Percentiles rank a stretch among this genome's conserved stretches.
These are phyloP conservation scores for Rhinocladiella similis DNA, from an alignment of 2,329 filamentous ascomycete species.

Conservation along the genomic window DNA sequence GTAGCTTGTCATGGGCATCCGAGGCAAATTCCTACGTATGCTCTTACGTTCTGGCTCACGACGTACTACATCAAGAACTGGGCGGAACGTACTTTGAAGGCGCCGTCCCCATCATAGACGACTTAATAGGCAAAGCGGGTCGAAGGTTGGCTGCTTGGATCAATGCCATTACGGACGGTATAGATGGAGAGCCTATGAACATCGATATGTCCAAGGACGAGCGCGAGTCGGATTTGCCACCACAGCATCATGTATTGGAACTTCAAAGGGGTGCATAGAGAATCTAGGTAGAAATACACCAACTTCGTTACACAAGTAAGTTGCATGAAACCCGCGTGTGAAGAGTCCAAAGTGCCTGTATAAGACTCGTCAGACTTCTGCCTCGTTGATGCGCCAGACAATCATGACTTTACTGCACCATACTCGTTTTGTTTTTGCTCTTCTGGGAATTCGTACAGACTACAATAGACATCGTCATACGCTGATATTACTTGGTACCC, in stretches of 20 bases:
- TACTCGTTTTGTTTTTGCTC: no score
- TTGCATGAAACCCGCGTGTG: no score
- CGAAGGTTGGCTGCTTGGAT: constrained; percentile 28
- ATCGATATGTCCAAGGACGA: not conserved
- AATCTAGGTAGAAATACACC: no score
- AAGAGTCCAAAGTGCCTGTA: no score
- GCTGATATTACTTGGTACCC: not conserved
- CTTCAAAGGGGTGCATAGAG: no score
- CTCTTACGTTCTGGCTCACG: constrained; percentile 63
- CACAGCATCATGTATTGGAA: no score
- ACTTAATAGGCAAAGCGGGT: constrained; percentile 26
- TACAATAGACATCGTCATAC: no score
- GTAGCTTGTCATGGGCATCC: constrained; percentile 56
- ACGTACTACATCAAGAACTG: constrained; percentile 52
- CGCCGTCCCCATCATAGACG: constrained; percentile 26
- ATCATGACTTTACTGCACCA: no score
- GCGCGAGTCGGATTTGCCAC: not conserved
- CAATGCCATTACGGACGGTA: constrained; percentile 15
- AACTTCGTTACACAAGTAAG: no score
- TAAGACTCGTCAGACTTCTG: no score
- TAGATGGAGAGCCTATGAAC: not conserved
- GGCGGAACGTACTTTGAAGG: constrained; percentile 29
- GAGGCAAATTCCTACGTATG: constrained; percentile 65
- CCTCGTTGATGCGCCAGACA: no score
- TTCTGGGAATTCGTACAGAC: no score